These are phyloP conservation scores for Encephalitozoon romaleae DNA, from an alignment of 371 early-diverging fungal genomes.

Conservation along the genomic window DNA sequence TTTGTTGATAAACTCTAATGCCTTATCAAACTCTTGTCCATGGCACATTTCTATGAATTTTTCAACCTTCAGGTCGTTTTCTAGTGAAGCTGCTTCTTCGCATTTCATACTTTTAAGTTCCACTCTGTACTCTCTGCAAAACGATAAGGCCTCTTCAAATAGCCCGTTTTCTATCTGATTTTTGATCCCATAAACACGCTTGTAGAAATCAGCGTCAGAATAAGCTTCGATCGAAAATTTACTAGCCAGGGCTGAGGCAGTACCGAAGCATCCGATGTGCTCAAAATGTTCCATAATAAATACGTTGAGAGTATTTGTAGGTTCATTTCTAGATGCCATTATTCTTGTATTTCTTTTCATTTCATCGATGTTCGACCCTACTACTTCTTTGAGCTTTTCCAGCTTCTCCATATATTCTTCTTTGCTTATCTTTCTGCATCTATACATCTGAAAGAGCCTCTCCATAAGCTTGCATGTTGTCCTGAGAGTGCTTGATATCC, in stretches of 20 bases:
- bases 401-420: slow-evolving; percentile 13
- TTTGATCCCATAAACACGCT: not conserved
- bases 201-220: slow-evolving; percentile 3
- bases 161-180: not conserved
- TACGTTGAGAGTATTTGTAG: not conserved
- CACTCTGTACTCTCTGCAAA: not conserved
- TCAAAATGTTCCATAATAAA: slow-evolving; percentile 27
- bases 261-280: not conserved
- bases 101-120: not conserved
- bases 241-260: not conserved
- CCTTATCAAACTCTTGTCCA: not conserved
- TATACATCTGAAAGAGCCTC: slow-evolving; percentile 14
- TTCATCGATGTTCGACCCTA: slow-evolving; percentile 8
- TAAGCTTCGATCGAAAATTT: not conserved
- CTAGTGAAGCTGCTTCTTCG: not conserved
- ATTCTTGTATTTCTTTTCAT: not conserved
- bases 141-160: not conserved
- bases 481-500: slow-evolving; percentile 6
- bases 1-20: slow-evolving; percentile 4
- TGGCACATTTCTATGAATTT: slow-evolving; percentile 9
- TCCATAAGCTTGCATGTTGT: slow-evolving; percentile 6
- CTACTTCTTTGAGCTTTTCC: slow-evolving; percentile 6
- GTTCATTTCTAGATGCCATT: not conserved
- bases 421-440: not conserved
- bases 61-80: slow-evolving; percentile 5